Percentiles rank a stretch among this genome's conserved stretches.
Conservation (phyloP, 192 early-diverging fungal species). For the Helicostylum pulchrum region DNA sequence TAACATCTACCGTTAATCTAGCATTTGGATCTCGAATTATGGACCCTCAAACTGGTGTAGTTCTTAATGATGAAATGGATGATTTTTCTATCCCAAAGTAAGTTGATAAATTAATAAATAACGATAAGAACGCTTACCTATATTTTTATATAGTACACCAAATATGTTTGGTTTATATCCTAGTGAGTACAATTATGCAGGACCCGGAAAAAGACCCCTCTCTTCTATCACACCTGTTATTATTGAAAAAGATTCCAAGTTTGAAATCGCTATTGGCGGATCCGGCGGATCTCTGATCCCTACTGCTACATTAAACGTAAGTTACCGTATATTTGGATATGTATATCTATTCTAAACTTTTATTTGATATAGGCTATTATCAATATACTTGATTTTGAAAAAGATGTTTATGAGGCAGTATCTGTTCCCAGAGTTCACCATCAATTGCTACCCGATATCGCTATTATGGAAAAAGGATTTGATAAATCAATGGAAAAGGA, state of each 20-base stretch:
- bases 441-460: conserved; percentile 82
- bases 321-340: neutral
- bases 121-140: neutral
- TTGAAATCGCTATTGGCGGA: conserved; percentile 78
- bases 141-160: conserved; percentile 28
- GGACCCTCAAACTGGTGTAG: conserved; percentile 82
- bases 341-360: neutral
- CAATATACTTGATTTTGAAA: conserved; percentile 70
- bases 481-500: conserved; percentile 25
- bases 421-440: conserved; percentile 79
- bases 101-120: neutral
- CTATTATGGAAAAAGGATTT: conserved; percentile 48
- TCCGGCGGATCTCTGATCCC: conserved; percentile 86
- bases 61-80: conserved; percentile 95
- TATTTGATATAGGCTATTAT: conserved; percentile 56
- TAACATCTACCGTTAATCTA: conserved; percentile 90
- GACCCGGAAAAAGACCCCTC: conserved; percentile 79
- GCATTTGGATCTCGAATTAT: conserved; percentile 85
- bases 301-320: conserved; percentile 63
- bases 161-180: conserved; percentile 81
- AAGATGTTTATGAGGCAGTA: conserved; percentile 66
- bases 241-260: conserved; percentile 55
- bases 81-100: conserved; percentile 79
- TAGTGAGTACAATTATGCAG: conserved; percentile 78
- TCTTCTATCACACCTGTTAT: conserved; percentile 66